phyloP scores from a whole-genome alignment of 495 filamentous ascomycete genomes.

The Podospora pseudoanserina region DNA sequence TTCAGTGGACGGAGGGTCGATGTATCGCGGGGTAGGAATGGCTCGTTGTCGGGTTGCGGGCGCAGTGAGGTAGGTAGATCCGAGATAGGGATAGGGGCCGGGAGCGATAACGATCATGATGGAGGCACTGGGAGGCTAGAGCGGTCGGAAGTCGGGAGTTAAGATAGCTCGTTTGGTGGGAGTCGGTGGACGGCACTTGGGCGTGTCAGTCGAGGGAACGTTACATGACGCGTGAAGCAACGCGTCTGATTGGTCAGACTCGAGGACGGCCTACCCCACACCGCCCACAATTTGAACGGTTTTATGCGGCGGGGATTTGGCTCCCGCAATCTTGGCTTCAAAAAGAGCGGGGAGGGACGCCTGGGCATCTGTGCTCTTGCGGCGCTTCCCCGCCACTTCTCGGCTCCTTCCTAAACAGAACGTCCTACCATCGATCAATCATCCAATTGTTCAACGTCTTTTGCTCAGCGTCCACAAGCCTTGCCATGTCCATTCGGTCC shows the following conservation, averaged over 20 bases:
- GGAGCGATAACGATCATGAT: not conserved
- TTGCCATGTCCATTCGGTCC: not conserved
- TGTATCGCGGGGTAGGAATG: not conserved
- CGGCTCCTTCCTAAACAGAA: slow-evolving; percentile 12
- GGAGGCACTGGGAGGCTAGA: no score
- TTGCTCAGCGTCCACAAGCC: not conserved
- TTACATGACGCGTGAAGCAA: slow-evolving; percentile 16
- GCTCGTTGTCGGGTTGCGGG: not conserved
- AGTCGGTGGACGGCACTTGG: not conserved
- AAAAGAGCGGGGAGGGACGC: not conserved
- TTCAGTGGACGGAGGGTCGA: no score
- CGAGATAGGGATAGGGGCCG: not conserved
- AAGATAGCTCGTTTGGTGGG: not conserved
- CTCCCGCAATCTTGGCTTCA: slow-evolving; percentile 3
- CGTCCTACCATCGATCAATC: not conserved
- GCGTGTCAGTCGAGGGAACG: slow-evolving; percentile 13
- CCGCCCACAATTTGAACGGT: not conserved
- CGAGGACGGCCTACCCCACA: not conserved
- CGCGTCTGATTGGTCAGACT: not conserved
- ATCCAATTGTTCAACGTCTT: not conserved
- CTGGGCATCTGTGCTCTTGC: not conserved
- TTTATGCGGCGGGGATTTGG: slow-evolving; percentile 8
- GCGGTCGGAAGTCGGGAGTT: not conserved
- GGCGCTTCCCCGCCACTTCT: not conserved
- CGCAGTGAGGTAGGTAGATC: not conserved